Conservation (phyloP, 2,329 filamentous ascomycete genomes). For the Calonectria hawksworthii region DNA sequence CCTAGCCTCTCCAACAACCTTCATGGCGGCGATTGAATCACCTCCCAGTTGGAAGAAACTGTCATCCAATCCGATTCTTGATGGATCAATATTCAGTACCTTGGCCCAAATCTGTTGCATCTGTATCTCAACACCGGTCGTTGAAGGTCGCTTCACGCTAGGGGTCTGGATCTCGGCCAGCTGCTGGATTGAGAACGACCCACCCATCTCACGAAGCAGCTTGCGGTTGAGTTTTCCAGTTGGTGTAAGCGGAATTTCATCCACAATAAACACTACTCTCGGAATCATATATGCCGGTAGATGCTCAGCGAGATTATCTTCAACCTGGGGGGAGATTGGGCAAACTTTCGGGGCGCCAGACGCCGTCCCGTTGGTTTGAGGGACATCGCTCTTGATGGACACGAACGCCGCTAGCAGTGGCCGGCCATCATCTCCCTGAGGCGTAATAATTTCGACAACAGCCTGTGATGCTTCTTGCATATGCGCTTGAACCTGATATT, state of each 20-base stretch:
- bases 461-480: not conserved
- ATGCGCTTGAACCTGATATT: conserved; percentile 25
- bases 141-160: not conserved
- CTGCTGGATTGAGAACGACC: conserved; percentile 44
- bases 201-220: conserved; percentile 21
- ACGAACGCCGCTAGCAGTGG: conserved; percentile 10
- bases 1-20: conserved; percentile 49
- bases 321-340: not conserved
- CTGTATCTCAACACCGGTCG: conserved; percentile 28
- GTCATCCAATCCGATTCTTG: conserved; percentile 55
- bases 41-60: conserved; percentile 66
- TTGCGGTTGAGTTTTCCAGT: conserved; percentile 37
- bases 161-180: conserved; percentile 52
- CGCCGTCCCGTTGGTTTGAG: not conserved
- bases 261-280: conserved; percentile 23
- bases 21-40: conserved; percentile 65
- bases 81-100: conserved; percentile 42
- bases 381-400: not conserved
- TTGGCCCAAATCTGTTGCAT: conserved; percentile 54
- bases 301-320: not conserved
- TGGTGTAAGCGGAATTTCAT: conserved; percentile 26
- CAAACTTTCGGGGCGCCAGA: not conserved
- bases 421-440: not conserved
- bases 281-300: conserved; percentile 40
- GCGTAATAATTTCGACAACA: conserved; percentile 24